Conservation (phyloP, 352 stramenopile species). For the Stramenopiles sp. region DNA sequence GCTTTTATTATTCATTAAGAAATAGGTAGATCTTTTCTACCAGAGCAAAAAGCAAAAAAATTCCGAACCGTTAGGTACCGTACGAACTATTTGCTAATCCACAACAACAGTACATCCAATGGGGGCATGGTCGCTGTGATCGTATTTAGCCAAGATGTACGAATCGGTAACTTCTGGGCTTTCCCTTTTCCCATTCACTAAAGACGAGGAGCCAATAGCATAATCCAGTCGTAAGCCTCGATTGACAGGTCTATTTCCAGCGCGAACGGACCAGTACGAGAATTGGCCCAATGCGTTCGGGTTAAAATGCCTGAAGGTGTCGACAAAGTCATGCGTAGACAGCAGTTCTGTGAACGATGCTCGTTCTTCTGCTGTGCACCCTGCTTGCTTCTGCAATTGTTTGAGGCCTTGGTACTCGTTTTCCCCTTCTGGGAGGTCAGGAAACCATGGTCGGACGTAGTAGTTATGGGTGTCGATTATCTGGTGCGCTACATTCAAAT, state of each 20-base stretch:
- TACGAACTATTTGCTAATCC: conserved; percentile 14
- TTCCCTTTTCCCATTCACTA: conserved; percentile 29
- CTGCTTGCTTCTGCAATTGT: conserved; percentile 44
- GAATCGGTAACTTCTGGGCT: conserved; percentile 34
- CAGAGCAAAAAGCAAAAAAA: no score
- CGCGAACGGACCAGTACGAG: conserved; percentile 49
- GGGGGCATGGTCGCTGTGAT: conserved; percentile 48
- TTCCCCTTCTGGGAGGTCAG: no score
- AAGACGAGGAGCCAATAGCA: conserved; percentile 38
- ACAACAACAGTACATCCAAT: conserved; percentile 31
- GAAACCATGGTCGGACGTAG: no score
- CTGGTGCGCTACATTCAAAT: conserved; percentile 60
- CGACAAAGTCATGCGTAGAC: conserved; percentile 31
- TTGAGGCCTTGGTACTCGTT: conserved; percentile 46
- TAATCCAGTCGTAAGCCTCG: conserved; percentile 61
- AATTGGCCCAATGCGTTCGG: conserved; percentile 42
- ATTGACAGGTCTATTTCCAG: conserved; percentile 43
- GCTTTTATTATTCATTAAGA: no score
- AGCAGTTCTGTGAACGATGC: conserved; percentile 43
- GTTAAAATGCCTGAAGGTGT: conserved; percentile 53
- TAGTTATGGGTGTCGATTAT: conserved; percentile 55
- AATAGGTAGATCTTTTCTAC: no score
- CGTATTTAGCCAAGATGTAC: conserved; percentile 36
- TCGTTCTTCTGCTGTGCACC: conserved; percentile 43
- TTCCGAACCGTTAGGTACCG: no score